phyloP scores from a whole-genome alignment of 768 basidiomycete species.

The Leucocoprinus sp. region DNA sequence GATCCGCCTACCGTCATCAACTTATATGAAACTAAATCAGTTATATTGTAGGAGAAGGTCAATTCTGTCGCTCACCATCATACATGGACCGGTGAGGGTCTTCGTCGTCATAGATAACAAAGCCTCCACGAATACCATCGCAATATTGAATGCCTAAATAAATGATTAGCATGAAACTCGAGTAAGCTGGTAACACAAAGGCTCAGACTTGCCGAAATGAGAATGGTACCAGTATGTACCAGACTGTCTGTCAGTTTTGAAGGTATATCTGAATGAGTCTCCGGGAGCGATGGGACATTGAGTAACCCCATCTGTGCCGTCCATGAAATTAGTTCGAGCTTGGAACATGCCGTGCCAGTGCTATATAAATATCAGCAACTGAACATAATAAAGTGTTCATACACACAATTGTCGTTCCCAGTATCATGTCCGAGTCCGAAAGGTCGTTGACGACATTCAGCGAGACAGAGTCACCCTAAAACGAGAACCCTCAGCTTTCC shows the following conservation, averaged over 20 bases:
- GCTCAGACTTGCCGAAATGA: constrained; percentile 12
- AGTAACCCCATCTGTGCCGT: constrained; percentile 30
- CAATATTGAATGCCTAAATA: constrained; percentile 31
- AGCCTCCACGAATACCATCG: constrained; percentile 35
- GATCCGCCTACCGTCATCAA: constrained; percentile 27
- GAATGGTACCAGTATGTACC: constrained; percentile 37
- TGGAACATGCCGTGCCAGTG: constrained; percentile 39
- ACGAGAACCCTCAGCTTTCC: not conserved
- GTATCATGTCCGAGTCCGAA: constrained; percentile 39
- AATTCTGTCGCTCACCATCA: constrained; percentile 10
- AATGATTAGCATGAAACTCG: not conserved
- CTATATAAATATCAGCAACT: constrained; percentile 20
- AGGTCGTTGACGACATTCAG: constrained; percentile 41
- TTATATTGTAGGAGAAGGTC: not conserved
- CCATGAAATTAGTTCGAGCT: constrained; percentile 27
- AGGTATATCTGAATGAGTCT: constrained; percentile 31
- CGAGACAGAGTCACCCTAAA: constrained; percentile 29
- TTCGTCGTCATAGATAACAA: constrained; percentile 25
- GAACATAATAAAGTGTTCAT: not conserved
- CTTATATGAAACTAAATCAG: constrained; percentile 12
- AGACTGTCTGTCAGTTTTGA: constrained; percentile 27
- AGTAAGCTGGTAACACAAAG: no score
- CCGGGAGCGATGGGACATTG: constrained; percentile 35
- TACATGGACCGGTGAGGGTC: constrained; percentile 18
- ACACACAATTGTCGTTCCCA: constrained; percentile 40